These are phyloP conservation scores for Crepidotus variabilis DNA, from an alignment of 768 basidiomycete genomes.

Conservation along the genomic window DNA sequence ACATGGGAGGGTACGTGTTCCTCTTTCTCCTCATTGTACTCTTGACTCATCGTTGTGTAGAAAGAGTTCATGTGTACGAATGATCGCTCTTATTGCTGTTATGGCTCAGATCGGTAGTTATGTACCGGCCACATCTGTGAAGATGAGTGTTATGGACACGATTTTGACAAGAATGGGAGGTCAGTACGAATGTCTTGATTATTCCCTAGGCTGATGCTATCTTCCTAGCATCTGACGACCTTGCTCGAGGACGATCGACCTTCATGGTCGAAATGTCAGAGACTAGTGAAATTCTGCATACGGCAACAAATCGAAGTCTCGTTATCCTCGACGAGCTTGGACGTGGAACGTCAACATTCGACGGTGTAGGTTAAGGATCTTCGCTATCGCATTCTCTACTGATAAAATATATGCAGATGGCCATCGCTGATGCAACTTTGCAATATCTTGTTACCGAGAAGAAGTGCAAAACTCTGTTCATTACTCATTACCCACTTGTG, in stretches of 20 bases:
- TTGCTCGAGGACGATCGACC: constrained; percentile 83
- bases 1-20: constrained; percentile 66
- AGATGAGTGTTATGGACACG: constrained; percentile 76
- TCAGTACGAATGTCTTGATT: constrained; percentile 25
- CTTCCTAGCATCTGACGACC: constrained; percentile 74
- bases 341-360: constrained; percentile 88
- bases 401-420: constrained; percentile 53
- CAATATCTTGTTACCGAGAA: constrained; percentile 59
- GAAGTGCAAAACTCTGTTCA: constrained; percentile 80
- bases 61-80: constrained; percentile 81
- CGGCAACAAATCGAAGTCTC: constrained; percentile 70
- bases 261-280: constrained; percentile 98
- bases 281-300: constrained; percentile 82
- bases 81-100: constrained; percentile 71
- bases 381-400: not conserved
- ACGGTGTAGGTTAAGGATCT: constrained; percentile 54
- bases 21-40: not conserved
- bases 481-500: constrained; percentile 90
- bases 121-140: constrained; percentile 77
- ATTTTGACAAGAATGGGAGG: constrained; percentile 91
- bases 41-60: constrained; percentile 27
- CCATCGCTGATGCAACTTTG: constrained; percentile 80
- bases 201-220: constrained; percentile 2
- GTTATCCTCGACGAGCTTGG: constrained; percentile 92
- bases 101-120: constrained; percentile 94